Conservation (phyloP, 2,329 filamentous ascomycete genomes). For the Talaromyces sp. region DNA sequence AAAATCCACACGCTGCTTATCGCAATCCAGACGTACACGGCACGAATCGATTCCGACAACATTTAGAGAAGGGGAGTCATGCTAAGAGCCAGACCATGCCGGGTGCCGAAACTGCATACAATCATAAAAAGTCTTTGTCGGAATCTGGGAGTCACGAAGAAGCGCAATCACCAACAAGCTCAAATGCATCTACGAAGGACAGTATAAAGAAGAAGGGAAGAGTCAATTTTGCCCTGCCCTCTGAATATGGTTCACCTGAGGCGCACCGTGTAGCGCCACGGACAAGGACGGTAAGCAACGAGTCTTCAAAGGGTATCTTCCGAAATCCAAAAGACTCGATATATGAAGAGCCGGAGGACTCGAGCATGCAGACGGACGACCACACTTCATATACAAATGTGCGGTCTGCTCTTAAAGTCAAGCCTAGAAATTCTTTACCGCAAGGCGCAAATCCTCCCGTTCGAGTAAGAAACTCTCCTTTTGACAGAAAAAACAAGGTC, state of each 20-base stretch:
- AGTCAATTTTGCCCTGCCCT: conserved; percentile 40
- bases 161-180: conserved; percentile 9
- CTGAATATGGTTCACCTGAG: conserved; percentile 25
- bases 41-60: conserved; percentile 38
- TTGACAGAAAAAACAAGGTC: conserved; percentile 50
- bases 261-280: conserved; percentile 21
- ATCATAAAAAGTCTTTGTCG: conserved; percentile 15
- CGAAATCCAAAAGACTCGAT: conserved; percentile 62
- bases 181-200: conserved; percentile 7
- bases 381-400: conserved; percentile 26
- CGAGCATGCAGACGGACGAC: conserved; percentile 26
- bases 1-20: conserved; percentile 49
- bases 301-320: conserved; percentile 51
- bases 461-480: conserved; percentile 38
- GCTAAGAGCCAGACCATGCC: conserved; percentile 41
- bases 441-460: conserved; percentile 19
- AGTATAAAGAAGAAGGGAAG: conserved; percentile 16
- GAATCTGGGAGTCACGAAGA: conserved; percentile 21
- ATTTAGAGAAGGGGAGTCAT: conserved; percentile 45
- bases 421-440: conserved; percentile 62
- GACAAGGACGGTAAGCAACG: conserved; percentile 34
- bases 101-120: background rate
- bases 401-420: conserved; percentile 53
- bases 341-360: conserved; percentile 77
- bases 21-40: conserved; percentile 41